Evolutionary conservation across 2,329 filamentous ascomycete genomes (phyloP).

Genomic region (Chalaropsis ovoidea): DNA sequence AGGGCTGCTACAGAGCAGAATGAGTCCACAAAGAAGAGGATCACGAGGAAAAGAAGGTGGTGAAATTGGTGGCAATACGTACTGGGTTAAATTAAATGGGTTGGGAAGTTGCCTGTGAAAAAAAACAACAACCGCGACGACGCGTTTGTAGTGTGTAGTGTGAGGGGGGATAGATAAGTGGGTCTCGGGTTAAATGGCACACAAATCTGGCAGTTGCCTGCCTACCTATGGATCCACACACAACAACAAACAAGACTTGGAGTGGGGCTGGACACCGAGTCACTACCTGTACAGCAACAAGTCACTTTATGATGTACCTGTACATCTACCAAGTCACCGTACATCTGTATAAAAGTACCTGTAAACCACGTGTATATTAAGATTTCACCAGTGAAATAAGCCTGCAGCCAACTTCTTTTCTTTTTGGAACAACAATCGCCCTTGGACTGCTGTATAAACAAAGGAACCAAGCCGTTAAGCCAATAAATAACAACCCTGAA

Average conservation of each 20-base stretch:
- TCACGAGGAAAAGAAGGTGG: not conserved
- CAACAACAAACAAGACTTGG: too few relatives aligned
- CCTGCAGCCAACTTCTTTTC: not conserved
- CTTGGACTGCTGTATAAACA: not conserved
- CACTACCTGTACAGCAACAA: too few relatives aligned
- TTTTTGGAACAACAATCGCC: not conserved
- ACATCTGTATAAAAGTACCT: too few relatives aligned
- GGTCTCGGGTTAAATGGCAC: not conserved
- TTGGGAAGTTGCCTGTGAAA: not conserved
- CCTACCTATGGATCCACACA: too few relatives aligned
- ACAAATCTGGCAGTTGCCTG: too few relatives aligned
- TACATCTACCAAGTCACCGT: too few relatives aligned
- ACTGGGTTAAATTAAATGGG: not conserved
- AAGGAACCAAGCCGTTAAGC: not conserved
- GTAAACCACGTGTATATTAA: not conserved
- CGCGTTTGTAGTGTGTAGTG: not conserved
- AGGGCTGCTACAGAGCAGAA: not conserved
- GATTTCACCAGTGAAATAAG: not conserved
- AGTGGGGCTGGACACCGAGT: too few relatives aligned
- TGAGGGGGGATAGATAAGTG: constrained; percentile 3
- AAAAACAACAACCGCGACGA: not conserved
- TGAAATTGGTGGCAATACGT: too few relatives aligned
- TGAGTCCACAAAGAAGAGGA: not conserved
- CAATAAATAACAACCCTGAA: constrained; percentile 5
- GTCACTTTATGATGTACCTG: too few relatives aligned